Base-by-base conservation (phyloP, 2,329 filamentous ascomycete genomes). In the Nemania sp. region DNA sequence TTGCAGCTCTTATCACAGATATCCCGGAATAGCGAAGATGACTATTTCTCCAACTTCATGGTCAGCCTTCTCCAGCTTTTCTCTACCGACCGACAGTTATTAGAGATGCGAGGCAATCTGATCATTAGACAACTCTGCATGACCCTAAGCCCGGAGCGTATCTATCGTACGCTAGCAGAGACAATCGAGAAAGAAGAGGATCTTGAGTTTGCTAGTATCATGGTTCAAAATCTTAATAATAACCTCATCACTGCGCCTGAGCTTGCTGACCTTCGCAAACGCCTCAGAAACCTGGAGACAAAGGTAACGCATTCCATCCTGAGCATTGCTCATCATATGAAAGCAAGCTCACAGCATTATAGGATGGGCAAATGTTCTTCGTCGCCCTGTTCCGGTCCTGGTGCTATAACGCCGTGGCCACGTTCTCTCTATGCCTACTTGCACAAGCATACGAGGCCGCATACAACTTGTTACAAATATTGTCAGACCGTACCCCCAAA, bases 191-290 rank as follows among this genome's bases (percentile, higher is more conserved):
- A 94, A 77, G 96, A 99, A 79, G 96, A 98, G 81, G 96, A 99
- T 78, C 89, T 99, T 49, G 97, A 99, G 79, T 99, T 99, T 80
- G 95, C 96, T 18, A 98, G 95, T 78, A 98, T 99, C 75, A 99
- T 99, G 96, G 94, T 99, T 32, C 96, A 99, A 79, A 98, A 98
- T 76, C 86, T 99, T 60, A 99, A 99, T 82, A 99, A 99, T 80
- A 99, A 99, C 75, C 89, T 99, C 62, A 98, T 99, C 72, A 99
- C 97, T 1, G 96, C 97, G 0, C 96, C 97, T 0, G 94, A 99
- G 80, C 84, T 99, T 32, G 90, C 93, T 1, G 97, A 98, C 74
- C 85, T 99, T 70, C 89, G 96, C 53, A 98, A 97, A 79, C 86
- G 96, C 51, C 83, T 99, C 58, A 88, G 96, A 38, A 99, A 97